Base-by-base conservation (phyloP, 148 eudicot species). In the Chenopodium quinoa region DNA sequence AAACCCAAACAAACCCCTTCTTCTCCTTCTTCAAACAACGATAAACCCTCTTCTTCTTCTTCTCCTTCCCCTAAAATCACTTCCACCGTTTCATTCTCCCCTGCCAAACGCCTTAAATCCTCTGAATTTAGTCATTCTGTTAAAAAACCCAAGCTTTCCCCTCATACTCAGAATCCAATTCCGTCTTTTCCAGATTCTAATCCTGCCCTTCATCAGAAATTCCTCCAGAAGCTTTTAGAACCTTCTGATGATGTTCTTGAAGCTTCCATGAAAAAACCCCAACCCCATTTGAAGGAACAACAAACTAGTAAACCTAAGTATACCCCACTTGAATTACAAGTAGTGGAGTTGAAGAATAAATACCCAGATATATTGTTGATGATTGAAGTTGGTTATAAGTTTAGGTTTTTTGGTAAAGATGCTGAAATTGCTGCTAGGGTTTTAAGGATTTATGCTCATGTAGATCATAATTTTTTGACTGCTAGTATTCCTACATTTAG, bases 401-500 rank as follows among this genome's bases (percentile, higher is more conserved):
- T 83, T 54, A 86, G 99, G 69, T 96, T 96, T 81, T 96, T 96
- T 37, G 98, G 99, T 3, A 74, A 84, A 65, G 99, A 96, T 83
- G 98, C 99, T 69, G 99, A 96, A 69, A 88, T 89, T 79, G 99
- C 98, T 16, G 94, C 98, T 83, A 89, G 95, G 88, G 90, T 92
- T 82, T 86, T 96, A 69, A 92, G 97, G 9, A 91, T 96, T 44
- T 93, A 90, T 83, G 90, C 97, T 13, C 94, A 96, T 86, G 85
- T 96, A 86, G 99, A 96, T 86, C 99, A 88, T 79, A 96, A 82
- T 72, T 93, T 96, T 60, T 87, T 96, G 75, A 96, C 99, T 44
- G 99, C 99, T 12, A 96, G 99, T 79, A 83, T 96, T 31, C 99
- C 99, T n/a, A 96, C 98, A 69, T 91, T 93, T 88, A 86, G 97